Evolutionary conservation across 78 protist species (phyloP).

Genomic region (Dictyostelium firmibasis): DNA sequence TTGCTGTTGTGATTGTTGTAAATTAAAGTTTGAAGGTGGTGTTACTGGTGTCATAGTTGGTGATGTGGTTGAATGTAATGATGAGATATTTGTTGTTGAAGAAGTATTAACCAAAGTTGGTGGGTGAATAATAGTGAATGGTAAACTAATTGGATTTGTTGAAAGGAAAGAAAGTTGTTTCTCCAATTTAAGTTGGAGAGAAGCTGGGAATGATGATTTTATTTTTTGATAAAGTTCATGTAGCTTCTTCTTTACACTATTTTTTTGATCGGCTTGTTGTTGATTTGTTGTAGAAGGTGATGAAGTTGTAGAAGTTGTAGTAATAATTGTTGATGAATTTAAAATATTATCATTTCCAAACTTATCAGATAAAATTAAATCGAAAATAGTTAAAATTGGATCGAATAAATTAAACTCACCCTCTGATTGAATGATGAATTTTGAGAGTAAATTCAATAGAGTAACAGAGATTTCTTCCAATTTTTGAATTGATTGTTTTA

Average conservation of each 20-base stretch:
- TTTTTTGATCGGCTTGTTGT: background rate
- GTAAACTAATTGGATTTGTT: background rate
- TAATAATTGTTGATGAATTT: background rate
- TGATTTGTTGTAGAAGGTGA: background rate
- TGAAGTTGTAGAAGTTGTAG: background rate
- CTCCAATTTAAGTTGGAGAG: conserved; percentile 13
- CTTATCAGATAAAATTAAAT: conserved; percentile 46
- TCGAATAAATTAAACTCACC: conserved; percentile 42
- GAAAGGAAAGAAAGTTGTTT: conserved; percentile 52
- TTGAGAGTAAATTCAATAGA: background rate
- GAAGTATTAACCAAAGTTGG: background rate
- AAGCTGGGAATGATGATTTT: background rate
- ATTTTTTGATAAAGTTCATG: conserved; percentile 53
- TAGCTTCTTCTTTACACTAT: conserved; percentile 20
- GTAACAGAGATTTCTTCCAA: conserved; percentile 48
- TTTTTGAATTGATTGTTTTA: background rate
- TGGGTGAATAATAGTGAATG: conserved; percentile 34
- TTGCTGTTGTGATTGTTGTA: background rate
- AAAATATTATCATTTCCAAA: conserved; percentile 18
- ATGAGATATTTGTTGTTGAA: background rate
- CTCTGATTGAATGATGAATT: conserved; percentile 43
- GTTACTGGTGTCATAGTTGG: background rate
- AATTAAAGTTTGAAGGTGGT: background rate
- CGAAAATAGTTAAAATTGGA: conserved; percentile 29
- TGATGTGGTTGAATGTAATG: background rate